These are phyloP conservation scores for Colletotrichum sansevieriae DNA, from an alignment of 2,329 filamentous ascomycete genomes.

Conservation along the genomic window DNA sequence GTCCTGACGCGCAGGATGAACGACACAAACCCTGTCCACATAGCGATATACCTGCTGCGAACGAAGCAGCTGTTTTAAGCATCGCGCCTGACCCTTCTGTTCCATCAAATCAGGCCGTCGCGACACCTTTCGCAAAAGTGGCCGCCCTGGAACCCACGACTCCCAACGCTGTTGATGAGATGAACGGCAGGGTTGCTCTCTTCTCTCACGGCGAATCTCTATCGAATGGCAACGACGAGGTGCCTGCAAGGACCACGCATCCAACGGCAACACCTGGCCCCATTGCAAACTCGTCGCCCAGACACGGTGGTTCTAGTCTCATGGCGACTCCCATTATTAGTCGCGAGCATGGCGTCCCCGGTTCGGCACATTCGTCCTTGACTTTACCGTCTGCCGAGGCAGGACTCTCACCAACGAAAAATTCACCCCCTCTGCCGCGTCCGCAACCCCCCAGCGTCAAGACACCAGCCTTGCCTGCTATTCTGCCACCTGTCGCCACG, in stretches of 20 bases:
- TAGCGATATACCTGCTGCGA: too few relatives aligned
- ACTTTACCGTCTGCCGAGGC: slow-evolving; percentile 55
- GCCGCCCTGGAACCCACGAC: slow-evolving; percentile 18
- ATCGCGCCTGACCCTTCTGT: neutral
- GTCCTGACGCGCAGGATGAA: neutral
- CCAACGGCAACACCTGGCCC: slow-evolving; percentile 28
- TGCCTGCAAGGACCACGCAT: slow-evolving; percentile 5
- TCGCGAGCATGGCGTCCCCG: slow-evolving; percentile 39
- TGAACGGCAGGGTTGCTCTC: neutral
- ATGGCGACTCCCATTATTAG: slow-evolving; percentile 40
- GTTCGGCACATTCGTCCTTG: slow-evolving; percentile 38
- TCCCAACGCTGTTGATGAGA: slow-evolving; percentile 12
- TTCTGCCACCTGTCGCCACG: slow-evolving; percentile 69
- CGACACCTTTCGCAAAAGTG: neutral
- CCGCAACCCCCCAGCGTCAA: slow-evolving; percentile 35
- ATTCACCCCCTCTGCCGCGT: slow-evolving; percentile 58
- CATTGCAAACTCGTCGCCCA: slow-evolving; percentile 28
- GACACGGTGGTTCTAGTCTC: slow-evolving; percentile 34
- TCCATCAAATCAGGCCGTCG: neutral
- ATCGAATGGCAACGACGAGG: neutral
- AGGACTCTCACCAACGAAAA: slow-evolving; percentile 66
- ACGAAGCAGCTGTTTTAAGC: neutral
- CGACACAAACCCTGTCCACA: neutral
- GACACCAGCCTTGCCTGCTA: slow-evolving; percentile 50
- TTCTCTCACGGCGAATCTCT: neutral